Evolutionary conservation across 129 eudicot genomes (phyloP).

Genomic region (Kitagawia praeruptora): DNA sequence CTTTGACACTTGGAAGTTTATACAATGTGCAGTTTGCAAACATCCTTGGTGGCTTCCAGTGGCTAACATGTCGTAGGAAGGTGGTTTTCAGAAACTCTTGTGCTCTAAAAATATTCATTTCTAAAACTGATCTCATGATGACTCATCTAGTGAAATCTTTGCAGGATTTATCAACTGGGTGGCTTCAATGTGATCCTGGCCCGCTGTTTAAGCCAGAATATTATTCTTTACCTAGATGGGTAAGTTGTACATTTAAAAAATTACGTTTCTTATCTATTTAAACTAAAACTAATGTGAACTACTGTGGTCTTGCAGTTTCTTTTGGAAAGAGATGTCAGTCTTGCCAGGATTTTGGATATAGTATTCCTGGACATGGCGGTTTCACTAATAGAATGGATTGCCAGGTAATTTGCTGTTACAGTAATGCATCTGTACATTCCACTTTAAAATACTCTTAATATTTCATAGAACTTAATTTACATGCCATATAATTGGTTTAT

Average conservation of each 20-base stretch:
- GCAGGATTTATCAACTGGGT: constrained; percentile 80
- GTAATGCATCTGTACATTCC: background rate
- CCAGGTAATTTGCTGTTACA: constrained; percentile 41
- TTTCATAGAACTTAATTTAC: background rate
- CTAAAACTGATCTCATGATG: constrained; percentile 2
- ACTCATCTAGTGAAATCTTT: constrained; percentile 9
- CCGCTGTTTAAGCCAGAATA: constrained; percentile 61
- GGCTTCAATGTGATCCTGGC: constrained; percentile 96
- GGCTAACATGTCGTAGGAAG: constrained; percentile 92
- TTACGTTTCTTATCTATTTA: background rate
- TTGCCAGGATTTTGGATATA: constrained; percentile 74
- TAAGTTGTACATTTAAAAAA: background rate
- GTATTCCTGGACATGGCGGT: constrained; percentile 93
- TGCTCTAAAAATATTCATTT: background rate
- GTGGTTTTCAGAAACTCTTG: constrained; percentile 16
- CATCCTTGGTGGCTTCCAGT: constrained; percentile 55
- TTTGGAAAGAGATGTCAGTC: constrained; percentile 48
- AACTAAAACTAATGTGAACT: background rate
- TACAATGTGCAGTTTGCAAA: constrained; percentile 54
- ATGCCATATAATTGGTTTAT: background rate
- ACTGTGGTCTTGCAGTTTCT: constrained; percentile 36
- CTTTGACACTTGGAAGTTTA: no score
- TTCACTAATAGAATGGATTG: constrained; percentile 87
- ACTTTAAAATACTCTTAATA: background rate
- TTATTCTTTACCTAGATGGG: constrained; percentile 34